Percentiles rank a stretch among this genome's conserved stretches.
These are phyloP conservation scores for Puccinia polysora DNA, from an alignment of 1,284 basidiomycete genomes.

Conservation along the genomic window DNA sequence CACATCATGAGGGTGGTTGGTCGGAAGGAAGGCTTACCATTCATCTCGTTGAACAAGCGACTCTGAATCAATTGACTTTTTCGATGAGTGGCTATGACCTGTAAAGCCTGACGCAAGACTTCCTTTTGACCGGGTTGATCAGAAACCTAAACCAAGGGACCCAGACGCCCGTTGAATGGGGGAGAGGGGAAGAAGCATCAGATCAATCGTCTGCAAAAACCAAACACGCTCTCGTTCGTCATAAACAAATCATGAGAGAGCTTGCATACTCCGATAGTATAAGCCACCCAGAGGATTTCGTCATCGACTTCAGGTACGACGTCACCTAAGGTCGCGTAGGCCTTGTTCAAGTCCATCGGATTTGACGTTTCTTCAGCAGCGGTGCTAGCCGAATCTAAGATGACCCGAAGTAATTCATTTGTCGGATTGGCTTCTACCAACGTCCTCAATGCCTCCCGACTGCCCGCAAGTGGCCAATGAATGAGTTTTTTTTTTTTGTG, in stretches of 20 bases:
- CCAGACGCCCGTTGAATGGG: too few species aligned
- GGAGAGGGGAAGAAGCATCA: too few species aligned
- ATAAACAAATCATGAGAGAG: too few species aligned
- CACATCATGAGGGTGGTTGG: not conserved
- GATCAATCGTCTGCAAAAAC: too few species aligned
- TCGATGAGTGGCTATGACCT: conserved; percentile 20
- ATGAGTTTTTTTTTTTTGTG: not conserved
- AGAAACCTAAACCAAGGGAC: conserved; percentile 1
- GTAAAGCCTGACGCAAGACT: conserved; percentile 21
- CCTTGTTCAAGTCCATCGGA: conserved; percentile 32
- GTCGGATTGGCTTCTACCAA: conserved; percentile 29
- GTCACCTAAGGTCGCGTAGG: conserved; percentile 32
- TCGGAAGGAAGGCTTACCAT: conserved; percentile 21
- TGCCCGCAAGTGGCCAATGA: not conserved
- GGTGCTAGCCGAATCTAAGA: conserved; percentile 12
- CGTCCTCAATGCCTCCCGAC: conserved; percentile 14
- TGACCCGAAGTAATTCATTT: conserved; percentile 19
- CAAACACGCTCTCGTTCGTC: too few species aligned
- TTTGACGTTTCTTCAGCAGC: conserved; percentile 1
- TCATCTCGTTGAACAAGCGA: conserved; percentile 1
- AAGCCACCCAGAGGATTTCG: conserved; percentile 39
- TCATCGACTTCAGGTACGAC: conserved; percentile 38
- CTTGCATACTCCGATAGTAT: conserved; percentile 26
- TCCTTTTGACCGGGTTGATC: conserved; percentile 41
- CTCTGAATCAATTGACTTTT: conserved; percentile 33